Percentiles rank a stretch among this genome's conserved stretches.
phyloP scores from a whole-genome alignment of 2,329 filamentous ascomycete genomes.

The Ophiostoma ips region DNA sequence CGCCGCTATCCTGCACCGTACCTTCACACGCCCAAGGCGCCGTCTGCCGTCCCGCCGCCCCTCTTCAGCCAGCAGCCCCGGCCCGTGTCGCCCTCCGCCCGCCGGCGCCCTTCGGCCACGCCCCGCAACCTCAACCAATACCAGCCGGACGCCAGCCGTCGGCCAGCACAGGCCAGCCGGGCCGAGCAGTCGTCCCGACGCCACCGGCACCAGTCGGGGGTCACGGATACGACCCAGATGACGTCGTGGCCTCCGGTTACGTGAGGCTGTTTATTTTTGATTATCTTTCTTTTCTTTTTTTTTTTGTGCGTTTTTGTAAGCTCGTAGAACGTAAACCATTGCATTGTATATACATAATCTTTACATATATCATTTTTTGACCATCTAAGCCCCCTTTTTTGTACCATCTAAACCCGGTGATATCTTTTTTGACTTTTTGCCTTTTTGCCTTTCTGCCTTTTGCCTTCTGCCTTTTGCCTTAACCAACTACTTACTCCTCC shows the following conservation, averaged over 20 bases:
- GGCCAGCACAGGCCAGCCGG: not conserved
- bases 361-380: not conserved
- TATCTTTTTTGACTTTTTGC: not conserved
- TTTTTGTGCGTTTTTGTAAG: not conserved
- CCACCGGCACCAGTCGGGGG: not conserved
- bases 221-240: not conserved
- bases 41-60: not conserved
- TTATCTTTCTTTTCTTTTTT: not conserved
- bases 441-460: not conserved
- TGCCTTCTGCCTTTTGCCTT: too few relatives aligned
- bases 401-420: not conserved
- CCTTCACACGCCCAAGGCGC: not conserved
- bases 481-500: not conserved
- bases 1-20: not conserved
- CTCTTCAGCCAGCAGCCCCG: not conserved
- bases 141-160: conserved; percentile 1
- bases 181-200: not conserved
- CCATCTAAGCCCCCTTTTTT: not conserved
- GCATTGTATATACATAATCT: not conserved
- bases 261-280: not conserved
- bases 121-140: conserved; percentile 5
- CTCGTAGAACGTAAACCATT: not conserved
- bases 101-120: not conserved
- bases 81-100: not conserved
- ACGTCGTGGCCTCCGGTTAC: not conserved